phyloP scores from a whole-genome alignment of 2,329 filamentous ascomycete species.

The Ophiobolus disseminans region DNA sequence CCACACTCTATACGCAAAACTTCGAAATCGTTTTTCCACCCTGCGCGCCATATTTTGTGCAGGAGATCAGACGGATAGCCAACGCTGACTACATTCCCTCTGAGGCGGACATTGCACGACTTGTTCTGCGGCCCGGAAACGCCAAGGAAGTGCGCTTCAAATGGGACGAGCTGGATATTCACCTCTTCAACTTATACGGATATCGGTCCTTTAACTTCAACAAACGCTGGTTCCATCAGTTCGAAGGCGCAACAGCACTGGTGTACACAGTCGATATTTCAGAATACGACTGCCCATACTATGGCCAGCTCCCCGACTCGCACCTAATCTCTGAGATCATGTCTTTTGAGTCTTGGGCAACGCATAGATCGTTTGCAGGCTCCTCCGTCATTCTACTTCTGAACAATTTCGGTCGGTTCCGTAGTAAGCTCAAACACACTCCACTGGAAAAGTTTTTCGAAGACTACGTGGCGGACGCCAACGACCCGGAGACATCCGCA shows the following conservation, averaged over 20 bases:
- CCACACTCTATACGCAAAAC: conserved; percentile 41
- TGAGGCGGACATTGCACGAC: conserved; percentile 45
- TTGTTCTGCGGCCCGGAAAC: conserved; percentile 37
- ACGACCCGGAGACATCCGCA: conserved; percentile 36
- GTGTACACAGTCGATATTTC: conserved; percentile 45
- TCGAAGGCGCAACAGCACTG: conserved; percentile 41
- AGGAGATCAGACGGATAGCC: conserved; percentile 37
- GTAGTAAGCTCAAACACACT: conserved; percentile 39
- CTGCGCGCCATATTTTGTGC: conserved; percentile 43
- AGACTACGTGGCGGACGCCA: conserved; percentile 28
- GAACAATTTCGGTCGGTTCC: conserved; percentile 46
- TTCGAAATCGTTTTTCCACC: conserved; percentile 48
- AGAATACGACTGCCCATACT: conserved; percentile 41
- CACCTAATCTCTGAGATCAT: conserved; percentile 41
- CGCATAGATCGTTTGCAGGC: conserved; percentile 34
- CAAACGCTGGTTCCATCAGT: conserved; percentile 47
- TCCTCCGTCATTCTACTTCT: conserved; percentile 42
- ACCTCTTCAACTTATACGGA: conserved; percentile 46
- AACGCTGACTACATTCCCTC: conserved; percentile 37
- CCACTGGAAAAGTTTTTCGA: conserved; percentile 40
- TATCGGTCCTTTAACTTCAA: conserved; percentile 41
- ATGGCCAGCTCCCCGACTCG: conserved; percentile 34
- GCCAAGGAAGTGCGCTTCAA: conserved; percentile 46
- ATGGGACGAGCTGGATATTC: conserved; percentile 46
- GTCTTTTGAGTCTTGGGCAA: conserved; percentile 41